Evolutionary conservation across 192 early-diverging fungal genomes (phyloP).

Genomic region (Gaertneriomyces sp.): DNA sequence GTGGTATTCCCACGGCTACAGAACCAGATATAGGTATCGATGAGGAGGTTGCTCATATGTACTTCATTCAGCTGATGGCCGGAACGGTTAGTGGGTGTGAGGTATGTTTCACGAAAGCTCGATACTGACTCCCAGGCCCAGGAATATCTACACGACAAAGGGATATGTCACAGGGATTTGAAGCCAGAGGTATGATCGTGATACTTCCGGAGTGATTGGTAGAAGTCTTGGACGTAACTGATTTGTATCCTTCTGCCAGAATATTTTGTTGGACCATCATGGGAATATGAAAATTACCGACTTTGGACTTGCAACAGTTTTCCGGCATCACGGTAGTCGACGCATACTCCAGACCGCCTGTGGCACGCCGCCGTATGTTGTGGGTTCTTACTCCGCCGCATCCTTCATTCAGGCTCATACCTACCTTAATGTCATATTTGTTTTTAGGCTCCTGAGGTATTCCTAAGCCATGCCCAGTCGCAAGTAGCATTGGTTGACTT

Average conservation of each 20-base stretch:
- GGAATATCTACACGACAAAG: slow-evolving; percentile 51
- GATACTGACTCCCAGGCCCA: slow-evolving; percentile 6
- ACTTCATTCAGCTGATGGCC: slow-evolving; percentile 65
- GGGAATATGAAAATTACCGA: slow-evolving; percentile 70
- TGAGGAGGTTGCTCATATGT: slow-evolving; percentile 70
- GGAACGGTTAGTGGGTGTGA: slow-evolving; percentile 49
- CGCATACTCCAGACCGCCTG: slow-evolving; percentile 65
- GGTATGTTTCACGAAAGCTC: background rate
- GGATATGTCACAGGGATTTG: slow-evolving; percentile 67
- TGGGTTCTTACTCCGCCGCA: slow-evolving; percentile 12
- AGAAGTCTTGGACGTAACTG: background rate
- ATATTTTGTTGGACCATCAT: slow-evolving; percentile 48
- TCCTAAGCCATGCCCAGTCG: background rate
- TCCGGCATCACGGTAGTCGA: slow-evolving; percentile 45
- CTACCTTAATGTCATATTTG: background rate
- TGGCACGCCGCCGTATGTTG: slow-evolving; percentile 70
- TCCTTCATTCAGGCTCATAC: background rate
- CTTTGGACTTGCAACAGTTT: slow-evolving; percentile 72
- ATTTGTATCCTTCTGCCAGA: slow-evolving; percentile 21
- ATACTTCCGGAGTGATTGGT: background rate
- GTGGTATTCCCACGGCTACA: background rate
- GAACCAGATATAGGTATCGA: slow-evolving; percentile 67
- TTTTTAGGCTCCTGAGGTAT: slow-evolving; percentile 26
- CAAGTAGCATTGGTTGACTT: background rate
- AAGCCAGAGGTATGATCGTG: slow-evolving; percentile 61